Percentiles rank a stretch among this genome's conserved stretches.
Conservation (phyloP, 345 rosid species). For the Camelina sativa region DNA sequence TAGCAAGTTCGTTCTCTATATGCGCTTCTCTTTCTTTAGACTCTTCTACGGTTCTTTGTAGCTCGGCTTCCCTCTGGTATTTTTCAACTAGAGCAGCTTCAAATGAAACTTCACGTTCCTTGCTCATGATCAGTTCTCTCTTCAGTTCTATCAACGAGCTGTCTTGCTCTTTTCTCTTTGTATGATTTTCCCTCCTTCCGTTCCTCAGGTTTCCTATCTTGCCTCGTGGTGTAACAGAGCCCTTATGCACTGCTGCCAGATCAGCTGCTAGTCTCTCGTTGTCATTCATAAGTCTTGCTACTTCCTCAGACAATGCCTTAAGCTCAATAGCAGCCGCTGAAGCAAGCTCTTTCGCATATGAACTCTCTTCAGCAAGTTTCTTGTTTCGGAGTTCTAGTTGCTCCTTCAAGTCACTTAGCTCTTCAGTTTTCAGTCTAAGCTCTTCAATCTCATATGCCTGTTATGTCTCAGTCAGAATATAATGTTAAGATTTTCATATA, state of each 20-base stretch:
- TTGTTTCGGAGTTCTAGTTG: constrained; percentile 69
- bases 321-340: constrained; percentile 98
- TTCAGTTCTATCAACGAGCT: constrained; percentile 65
- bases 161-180: constrained; percentile 66
- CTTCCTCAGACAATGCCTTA: constrained; percentile 95
- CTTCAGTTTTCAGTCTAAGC: constrained; percentile 61
- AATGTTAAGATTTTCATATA: constrained; percentile 16
- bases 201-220: constrained; percentile 50
- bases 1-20: constrained; percentile 95
- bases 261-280: constrained; percentile 75
- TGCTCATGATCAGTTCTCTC: constrained; percentile 67
- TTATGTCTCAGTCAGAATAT: constrained; percentile 28
- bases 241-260: constrained; percentile 57
- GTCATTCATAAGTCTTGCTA: constrained; percentile 87
- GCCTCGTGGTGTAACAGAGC: constrained; percentile 56
- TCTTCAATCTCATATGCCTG: constrained; percentile 78
- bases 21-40: constrained; percentile 93
- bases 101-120: constrained; percentile 73
- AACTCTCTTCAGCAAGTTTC: constrained; percentile 89
- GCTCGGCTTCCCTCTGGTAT: constrained; percentile 73
- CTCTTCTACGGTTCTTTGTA: constrained; percentile 76
- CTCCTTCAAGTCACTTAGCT: constrained; percentile 62
- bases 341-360: constrained; percentile 94
- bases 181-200: constrained; percentile 52
- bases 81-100: constrained; percentile 75